Evolutionary conservation across 371 early-diverging fungal genomes (phyloP), one percentile per base, ranked within the genome.

Genomic region (Rozella allomycis): DNA sequence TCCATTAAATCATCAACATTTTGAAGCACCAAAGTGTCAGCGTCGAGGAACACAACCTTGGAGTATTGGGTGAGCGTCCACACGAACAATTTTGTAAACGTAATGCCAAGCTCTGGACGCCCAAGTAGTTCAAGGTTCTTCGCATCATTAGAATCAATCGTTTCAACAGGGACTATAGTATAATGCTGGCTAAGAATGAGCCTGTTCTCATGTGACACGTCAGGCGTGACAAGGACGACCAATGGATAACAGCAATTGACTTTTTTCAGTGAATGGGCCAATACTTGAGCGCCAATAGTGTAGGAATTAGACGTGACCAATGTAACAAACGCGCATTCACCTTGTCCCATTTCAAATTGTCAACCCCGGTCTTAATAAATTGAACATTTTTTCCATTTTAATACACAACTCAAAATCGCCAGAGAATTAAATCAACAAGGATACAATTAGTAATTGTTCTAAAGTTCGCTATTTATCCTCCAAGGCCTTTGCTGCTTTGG

Each of bases 71-170:
- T 60, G 17, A 78, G 55, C 36, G 55, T 34, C 68, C 78, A 88
- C 19, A 77, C 57, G 41, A 86, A 77, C 22, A 88, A 47, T 50
- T 91, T 91, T 11, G 90, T 86, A 36, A 73, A 67, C 0, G 90
- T 85, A 30, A 71, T 55, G 23, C 69, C 76, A 17, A 91, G 67
- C 31, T 91, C 93, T 9, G 79, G 74, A 4, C 93, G 60, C 5
- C 85, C 87, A 7, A 91, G 59, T 6, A 84, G 40, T 10, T 45
- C 31, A 12, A 91, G 60, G 35, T 73, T 72, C 23, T 40, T 45
- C 17, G 37, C 27, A 26, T 71, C 67, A 6, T 35, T 25, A 9
- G 70, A 70, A 30, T 54, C 45, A 13, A 66, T 34, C 14, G 54
- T 43, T 18, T 64, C 58, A 17, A 84, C 78, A 21, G 46, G 47